phyloP scores from a whole-genome alignment of 2,329 filamentous ascomycete species.

The Stachybotrys chlorohalonatus region DNA sequence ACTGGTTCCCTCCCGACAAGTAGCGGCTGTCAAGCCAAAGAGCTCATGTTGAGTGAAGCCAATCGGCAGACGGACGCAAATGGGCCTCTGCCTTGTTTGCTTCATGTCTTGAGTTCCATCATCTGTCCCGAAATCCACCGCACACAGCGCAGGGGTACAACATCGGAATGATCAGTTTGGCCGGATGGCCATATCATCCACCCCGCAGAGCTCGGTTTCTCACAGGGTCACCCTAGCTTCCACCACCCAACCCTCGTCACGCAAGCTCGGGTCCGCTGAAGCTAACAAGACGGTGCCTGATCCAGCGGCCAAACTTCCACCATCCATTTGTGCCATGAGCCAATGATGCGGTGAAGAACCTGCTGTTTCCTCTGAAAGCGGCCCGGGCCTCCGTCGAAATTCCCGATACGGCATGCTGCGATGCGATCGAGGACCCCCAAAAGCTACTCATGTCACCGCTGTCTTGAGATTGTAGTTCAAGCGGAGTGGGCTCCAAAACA shows the following conservation, averaged over 20 bases:
- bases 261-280: not conserved
- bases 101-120: too few relatives aligned
- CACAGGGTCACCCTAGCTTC: not conserved
- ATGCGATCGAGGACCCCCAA: not conserved
- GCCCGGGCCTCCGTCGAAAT: not conserved
- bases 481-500: not conserved
- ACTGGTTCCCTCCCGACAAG: too few relatives aligned
- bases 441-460: not conserved
- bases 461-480: not conserved
- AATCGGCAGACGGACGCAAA: too few relatives aligned
- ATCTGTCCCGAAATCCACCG: too few relatives aligned
- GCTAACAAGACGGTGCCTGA: not conserved
- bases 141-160: too few relatives aligned
- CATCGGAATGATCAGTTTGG: not conserved
- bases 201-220: conserved; percentile 15
- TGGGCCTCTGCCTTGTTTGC: too few relatives aligned
- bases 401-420: not conserved
- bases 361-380: not conserved
- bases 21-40: too few relatives aligned
- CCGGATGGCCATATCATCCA: conserved; percentile 12
- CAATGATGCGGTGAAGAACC: not conserved
- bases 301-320: not conserved
- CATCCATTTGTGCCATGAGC: not conserved
- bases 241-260: not conserved
- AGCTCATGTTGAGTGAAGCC: too few relatives aligned